Percentiles rank a stretch among this genome's conserved stretches.
These are phyloP conservation scores for Eucalyptus coolabah DNA, from an alignment of 345 rosid genomes.

Conservation along the genomic window DNA sequence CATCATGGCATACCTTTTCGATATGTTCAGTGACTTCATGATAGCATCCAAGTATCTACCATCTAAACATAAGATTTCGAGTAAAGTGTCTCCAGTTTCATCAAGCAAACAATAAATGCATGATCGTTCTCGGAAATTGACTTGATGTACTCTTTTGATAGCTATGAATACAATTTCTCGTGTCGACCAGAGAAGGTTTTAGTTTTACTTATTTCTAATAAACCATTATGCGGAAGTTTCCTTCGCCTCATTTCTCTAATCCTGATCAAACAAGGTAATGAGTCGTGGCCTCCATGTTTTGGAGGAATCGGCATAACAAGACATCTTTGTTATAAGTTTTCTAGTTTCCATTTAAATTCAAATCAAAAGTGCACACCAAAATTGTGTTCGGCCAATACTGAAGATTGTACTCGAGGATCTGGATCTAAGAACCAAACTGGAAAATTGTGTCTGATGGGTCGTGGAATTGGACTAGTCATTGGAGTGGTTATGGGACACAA, in stretches of 20 bases:
- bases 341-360: neutral
- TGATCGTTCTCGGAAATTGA: neutral
- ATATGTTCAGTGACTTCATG: neutral
- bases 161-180: neutral
- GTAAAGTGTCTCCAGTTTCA: neutral
- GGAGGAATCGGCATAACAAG: neutral
- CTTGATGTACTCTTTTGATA: neutral
- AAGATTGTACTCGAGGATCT: neutral
- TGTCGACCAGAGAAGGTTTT: neutral
- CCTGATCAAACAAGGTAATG: neutral
- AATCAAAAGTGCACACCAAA: neutral
- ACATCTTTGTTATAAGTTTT: neutral
- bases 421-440: neutral
- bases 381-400: neutral
- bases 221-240: neutral
- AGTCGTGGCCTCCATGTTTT: neutral
- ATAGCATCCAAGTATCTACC: neutral
- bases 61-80: neutral
- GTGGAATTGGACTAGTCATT: rapidly evolving
- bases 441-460: neutral
- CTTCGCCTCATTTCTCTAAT: neutral
- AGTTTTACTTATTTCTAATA: neutral
- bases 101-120: neutral
- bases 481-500: neutral
- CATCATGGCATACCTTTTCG: neutral